Base-by-base conservation (phyloP, 129 eudicot species). In the Ambrosia artemisiifolia region DNA sequence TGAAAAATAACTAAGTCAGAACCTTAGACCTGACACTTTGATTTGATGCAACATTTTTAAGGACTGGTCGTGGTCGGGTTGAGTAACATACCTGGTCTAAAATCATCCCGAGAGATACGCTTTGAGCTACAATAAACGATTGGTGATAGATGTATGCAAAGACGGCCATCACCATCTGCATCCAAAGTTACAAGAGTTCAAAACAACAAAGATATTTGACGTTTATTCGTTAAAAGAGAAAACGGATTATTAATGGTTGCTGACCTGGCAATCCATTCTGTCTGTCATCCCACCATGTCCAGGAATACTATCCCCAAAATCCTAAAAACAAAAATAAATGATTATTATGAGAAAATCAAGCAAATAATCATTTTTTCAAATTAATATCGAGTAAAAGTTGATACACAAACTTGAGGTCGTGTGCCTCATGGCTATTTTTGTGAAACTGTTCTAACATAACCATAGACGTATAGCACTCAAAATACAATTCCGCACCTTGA, bases 121-220 rank as follows among this genome's bases (percentile, higher is more conserved):
- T 89, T 71, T 89, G 98, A 38, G 91, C 85, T 43, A 83, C 89
- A 35, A 89, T 77, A 63, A 92, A 92, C 8, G 98, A 92, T 64
- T 89, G 95, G 78, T 89, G 96, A 76, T 92, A 92, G 33, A 88
- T 92, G 76, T 92, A 92, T 7, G 98, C 98, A 61, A 92, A 92
- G 40, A 92, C 91, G 5, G 98, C 98, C 98, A 92, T 92, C 76
- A 89, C 98, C 96, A 92, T 92, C 98, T 92, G 84, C 65, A 79
- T 5, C 40, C 7, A 55, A 38, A 56, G 50, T 55, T 55, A 14
- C 38, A 73, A 9, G 36, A 17, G 60, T 46, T 46, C 28, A 68
- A 6, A 60, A 60, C 19, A 32, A 57, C 17, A 28, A 24, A 32
- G 40, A 32, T 32, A 42, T 60, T 60, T 4, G 11, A 6, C 43